Conservation (phyloP, 179 eudicot genomes). For the Corrigiola litoralis region DNA sequence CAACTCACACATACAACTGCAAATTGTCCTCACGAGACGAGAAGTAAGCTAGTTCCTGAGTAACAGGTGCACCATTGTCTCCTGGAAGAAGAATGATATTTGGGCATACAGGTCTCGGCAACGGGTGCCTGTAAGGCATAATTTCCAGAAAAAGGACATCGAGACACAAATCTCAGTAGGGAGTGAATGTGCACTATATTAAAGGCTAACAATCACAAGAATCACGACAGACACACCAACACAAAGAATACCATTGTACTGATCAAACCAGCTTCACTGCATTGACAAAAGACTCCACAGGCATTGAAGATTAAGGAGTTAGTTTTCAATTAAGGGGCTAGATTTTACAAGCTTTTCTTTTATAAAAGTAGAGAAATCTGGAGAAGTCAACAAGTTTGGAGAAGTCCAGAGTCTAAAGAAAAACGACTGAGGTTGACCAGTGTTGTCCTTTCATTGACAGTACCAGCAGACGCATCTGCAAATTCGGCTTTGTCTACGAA, state of each 20-base stretch:
- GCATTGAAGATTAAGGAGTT: no score
- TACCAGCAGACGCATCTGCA: no score
- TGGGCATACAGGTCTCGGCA: not conserved
- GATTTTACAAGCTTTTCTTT: no score
- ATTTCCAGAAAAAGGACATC: not conserved
- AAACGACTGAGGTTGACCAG: no score
- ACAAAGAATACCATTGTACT: not conserved
- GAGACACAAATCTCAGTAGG: not conserved
- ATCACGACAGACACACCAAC: not conserved
- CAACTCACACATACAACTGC: not conserved
- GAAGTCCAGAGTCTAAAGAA: no score
- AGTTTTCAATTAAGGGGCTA: no score
- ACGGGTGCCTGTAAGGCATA: not conserved
- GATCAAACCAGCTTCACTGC: not conserved
- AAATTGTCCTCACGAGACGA: slow-evolving; percentile 1
- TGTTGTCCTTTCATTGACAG: no score
- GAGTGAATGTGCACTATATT: not conserved
- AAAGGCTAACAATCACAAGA: not conserved
- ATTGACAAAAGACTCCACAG: not conserved
- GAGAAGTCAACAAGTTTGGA: not conserved
- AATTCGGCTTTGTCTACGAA: no score
- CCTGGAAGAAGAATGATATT: not conserved
- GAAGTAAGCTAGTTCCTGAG: not conserved
- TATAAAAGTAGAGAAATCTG: no score
- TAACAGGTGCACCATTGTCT: not conserved